Percentiles rank a stretch among this genome's conserved stretches.
phyloP scores from a whole-genome alignment of 768 basidiomycete genomes.

The Floccularia luteovirens region DNA sequence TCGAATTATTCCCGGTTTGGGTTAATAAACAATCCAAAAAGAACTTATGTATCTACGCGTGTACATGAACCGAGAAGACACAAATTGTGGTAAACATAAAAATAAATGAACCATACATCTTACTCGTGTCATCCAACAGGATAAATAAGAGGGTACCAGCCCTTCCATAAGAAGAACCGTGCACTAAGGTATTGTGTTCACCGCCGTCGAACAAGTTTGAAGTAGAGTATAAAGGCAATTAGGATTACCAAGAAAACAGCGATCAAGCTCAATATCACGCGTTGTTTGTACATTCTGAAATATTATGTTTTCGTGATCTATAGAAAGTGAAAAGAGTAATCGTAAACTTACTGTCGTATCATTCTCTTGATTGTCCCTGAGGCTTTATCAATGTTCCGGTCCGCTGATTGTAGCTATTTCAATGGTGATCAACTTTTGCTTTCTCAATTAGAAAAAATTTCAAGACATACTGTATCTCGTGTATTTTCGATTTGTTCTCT shows the following conservation, averaged over 20 bases:
- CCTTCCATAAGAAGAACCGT: too few relatives aligned
- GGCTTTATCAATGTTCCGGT: slow-evolving; percentile 80
- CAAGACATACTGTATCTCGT: slow-evolving; percentile 60
- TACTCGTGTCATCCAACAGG: too few relatives aligned
- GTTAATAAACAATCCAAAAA: too few relatives aligned
- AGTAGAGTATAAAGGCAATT: slow-evolving; percentile 67
- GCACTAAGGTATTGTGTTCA: too few relatives aligned
- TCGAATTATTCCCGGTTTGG: too few relatives aligned
- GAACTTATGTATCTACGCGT: too few relatives aligned
- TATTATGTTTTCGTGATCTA: slow-evolving; percentile 1
- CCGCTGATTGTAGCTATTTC: slow-evolving; percentile 66
- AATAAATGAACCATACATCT: too few relatives aligned
- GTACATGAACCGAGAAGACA: too few relatives aligned
- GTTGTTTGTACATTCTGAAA: slow-evolving; percentile 85
- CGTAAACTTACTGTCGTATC: slow-evolving; percentile 77
- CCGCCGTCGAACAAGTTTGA: slow-evolving; percentile 25
- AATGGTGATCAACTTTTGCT: not conserved
- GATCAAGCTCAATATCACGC: slow-evolving; percentile 70
- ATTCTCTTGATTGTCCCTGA: slow-evolving; percentile 87
- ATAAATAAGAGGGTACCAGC: too few relatives aligned
- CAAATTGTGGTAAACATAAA: too few relatives aligned
- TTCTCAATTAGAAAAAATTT: not conserved
- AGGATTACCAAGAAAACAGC: slow-evolving; percentile 72
- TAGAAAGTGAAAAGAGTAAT: not conserved
- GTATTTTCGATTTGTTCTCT: slow-evolving; percentile 89